A percentile compares a stretch with the other conserved stretches of the same genome.
Conservation (phyloP, 2,329 filamentous ascomycete species). For the Curvularia eragrostidis region DNA sequence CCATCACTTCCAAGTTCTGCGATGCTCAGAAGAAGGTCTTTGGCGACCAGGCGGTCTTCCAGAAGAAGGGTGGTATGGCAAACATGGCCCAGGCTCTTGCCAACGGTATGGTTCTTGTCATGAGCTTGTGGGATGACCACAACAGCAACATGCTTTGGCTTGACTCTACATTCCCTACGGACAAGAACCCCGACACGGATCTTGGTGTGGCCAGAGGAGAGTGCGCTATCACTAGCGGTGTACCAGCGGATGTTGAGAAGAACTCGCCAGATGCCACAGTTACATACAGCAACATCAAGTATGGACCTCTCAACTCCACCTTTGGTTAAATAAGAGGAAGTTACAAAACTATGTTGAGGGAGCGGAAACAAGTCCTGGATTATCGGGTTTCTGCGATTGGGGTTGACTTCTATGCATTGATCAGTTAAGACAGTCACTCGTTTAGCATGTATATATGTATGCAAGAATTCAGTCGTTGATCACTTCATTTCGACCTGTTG, state of each 20-base stretch:
- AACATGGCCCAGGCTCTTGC: constrained; percentile 62
- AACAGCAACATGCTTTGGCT: constrained; percentile 75
- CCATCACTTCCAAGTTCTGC: constrained; percentile 42
- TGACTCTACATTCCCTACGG: constrained; percentile 67
- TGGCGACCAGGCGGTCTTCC: constrained; percentile 56
- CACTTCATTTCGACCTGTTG: not conserved
- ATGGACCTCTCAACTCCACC: constrained; percentile 40
- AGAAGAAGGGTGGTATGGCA: constrained; percentile 62
- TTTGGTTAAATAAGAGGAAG: constrained; percentile 19
- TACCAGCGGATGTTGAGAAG: constrained; percentile 39
- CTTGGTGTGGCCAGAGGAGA: constrained; percentile 44
- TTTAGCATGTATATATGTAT: not conserved
- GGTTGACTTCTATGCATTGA: not conserved
- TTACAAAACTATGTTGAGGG: not conserved
- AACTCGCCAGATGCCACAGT: constrained; percentile 31
- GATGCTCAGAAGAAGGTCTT: constrained; percentile 38
- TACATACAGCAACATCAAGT: constrained; percentile 41
- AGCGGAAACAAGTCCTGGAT: not conserved
- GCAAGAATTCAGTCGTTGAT: not conserved
- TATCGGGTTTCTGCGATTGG: not conserved
- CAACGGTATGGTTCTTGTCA: constrained; percentile 67
- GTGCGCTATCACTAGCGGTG: constrained; percentile 35
- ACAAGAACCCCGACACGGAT: constrained; percentile 32
- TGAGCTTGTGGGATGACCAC: constrained; percentile 70
- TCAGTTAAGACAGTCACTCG: constrained; percentile 1